Base-by-base conservation (phyloP, 305 asterid genomes). In the Fraxinus platypoda region DNA sequence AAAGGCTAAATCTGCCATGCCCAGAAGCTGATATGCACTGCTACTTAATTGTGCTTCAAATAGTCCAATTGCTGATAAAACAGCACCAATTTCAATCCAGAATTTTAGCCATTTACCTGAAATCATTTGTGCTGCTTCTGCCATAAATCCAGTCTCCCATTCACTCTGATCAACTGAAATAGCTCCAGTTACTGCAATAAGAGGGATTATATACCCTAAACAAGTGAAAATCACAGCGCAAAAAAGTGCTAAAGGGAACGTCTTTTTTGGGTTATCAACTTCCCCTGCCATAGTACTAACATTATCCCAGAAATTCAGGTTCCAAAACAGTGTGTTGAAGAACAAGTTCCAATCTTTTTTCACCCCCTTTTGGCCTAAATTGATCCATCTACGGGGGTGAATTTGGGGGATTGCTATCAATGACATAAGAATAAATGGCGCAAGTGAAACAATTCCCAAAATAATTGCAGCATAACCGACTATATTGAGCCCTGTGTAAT, bases 291-390 rank as follows among this genome's bases (percentile, higher is more conserved):
- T 76, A 0, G 97, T 91, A 62, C 93, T 90, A 1, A 89, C 92
- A 71, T 86, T 92, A 70, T 92, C 97, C 94, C 97, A 92, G 64
- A 91, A 91, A 41, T 92, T 91, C 54, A 92, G 79, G 80, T 92
- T 92, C 97, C 95, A 92, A 64, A 92, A 92, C 68, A 92, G 84
- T 0, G 97, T 92, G 13, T 92, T 91, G 90, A 91, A 91, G 80
- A 83, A 92, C 80, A 91, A 34, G 0, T 59, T 88, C 97, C 95
- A 92, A 70, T 92, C 95, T 37, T 80, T 90, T 23, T 91, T 83
- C 19, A 88, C 91, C 1, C 93, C 92, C 8, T 75, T 81, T 11
- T 88, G 88, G 25, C 97, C 97, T 70, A 88, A 6, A 52, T 85
- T 91, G 11, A 82, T 31, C 97, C 94, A 92, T 68, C 97, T 76